Percentiles rank a stretch among this genome's conserved stretches.
Conservation (phyloP, 2,329 filamentous ascomycete genomes). For the Cryphonectria japonica region DNA sequence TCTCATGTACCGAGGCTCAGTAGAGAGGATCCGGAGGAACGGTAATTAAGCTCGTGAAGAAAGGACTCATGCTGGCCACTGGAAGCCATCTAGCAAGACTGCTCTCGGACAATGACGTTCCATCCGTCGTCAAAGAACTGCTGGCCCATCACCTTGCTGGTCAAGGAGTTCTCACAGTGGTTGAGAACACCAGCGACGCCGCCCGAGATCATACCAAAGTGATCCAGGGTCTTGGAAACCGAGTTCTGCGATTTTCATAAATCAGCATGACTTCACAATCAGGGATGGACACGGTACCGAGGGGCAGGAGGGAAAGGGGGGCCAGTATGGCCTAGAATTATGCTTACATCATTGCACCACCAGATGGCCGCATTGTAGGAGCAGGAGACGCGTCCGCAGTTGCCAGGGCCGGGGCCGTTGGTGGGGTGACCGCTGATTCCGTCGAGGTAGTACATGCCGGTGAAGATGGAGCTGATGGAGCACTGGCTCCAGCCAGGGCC, state of each 20-base stretch:
- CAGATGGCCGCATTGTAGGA: constrained; percentile 2
- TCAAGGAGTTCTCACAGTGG: background rate
- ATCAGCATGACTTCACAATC: background rate
- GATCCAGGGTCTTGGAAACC: background rate
- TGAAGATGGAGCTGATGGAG: background rate
- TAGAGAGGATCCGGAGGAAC: background rate
- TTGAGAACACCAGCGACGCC: background rate
- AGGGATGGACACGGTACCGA: background rate
- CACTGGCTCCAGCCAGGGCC: background rate
- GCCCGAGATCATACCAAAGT: background rate
- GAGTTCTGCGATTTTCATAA: background rate
- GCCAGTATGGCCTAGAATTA: too few species aligned
- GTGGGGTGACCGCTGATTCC: background rate
- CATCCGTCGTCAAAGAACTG: constrained; percentile 13
- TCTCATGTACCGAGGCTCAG: background rate
- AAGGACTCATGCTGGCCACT: background rate
- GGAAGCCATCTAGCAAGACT: background rate
- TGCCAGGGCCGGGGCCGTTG: constrained; percentile 10
- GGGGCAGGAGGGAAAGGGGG: too few species aligned
- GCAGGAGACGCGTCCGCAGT: constrained; percentile 10
- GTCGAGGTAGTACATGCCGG: background rate
- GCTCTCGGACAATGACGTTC: constrained; percentile 10
- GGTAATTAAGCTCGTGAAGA: background rate
- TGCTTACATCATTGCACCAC: constrained; percentile 16
- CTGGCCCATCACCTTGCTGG: constrained; percentile 4